phyloP scores from a whole-genome alignment of 2,329 filamentous ascomycete species.

The Proliferodiscus dingleyae region DNA sequence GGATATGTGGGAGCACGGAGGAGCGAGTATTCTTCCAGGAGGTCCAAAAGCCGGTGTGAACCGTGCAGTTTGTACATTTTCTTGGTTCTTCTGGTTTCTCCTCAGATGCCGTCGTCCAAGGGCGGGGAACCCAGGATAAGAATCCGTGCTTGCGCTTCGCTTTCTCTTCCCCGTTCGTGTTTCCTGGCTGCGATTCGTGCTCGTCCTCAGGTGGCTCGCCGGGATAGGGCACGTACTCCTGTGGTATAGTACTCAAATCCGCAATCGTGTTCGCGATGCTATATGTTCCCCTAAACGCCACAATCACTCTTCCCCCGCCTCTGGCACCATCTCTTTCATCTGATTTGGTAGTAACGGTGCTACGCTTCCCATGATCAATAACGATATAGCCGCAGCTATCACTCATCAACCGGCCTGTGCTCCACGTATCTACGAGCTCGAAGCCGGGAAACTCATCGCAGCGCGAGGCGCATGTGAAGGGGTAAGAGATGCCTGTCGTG shows the following conservation, averaged over 20 bases:
- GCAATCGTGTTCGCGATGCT: conserved; percentile 87
- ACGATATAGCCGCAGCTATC: conserved; percentile 95
- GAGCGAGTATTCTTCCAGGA: conserved; percentile 76
- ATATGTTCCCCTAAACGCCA: conserved; percentile 93
- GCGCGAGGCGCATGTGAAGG: conserved; percentile 79
- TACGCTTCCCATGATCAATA: conserved; percentile 60
- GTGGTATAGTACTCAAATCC: conserved; percentile 83
- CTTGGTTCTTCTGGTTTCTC: conserved; percentile 1
- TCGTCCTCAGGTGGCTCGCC: conserved; percentile 33
- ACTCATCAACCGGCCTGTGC: conserved; percentile 78
- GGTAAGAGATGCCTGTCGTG: conserved; percentile 71
- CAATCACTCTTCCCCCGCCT: conserved; percentile 54
- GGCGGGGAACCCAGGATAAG: conserved; percentile 11
- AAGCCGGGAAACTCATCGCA: conserved; percentile 80
- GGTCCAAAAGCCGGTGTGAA: conserved; percentile 83
- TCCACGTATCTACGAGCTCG: conserved; percentile 77
- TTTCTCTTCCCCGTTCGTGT: conserved; percentile 20
- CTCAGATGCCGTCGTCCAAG: neutral
- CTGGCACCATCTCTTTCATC: conserved; percentile 4
- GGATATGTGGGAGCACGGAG: conserved; percentile 63
- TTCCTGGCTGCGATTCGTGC: too few relatives aligned
- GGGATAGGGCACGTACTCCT: conserved; percentile 86
- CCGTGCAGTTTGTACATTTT: conserved; percentile 79
- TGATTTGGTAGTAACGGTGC: too few relatives aligned
- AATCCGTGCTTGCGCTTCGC: conserved; percentile 1